phyloP scores from a whole-genome alignment of 352 stramenopile genomes.

The Pythium dissimile region DNA sequence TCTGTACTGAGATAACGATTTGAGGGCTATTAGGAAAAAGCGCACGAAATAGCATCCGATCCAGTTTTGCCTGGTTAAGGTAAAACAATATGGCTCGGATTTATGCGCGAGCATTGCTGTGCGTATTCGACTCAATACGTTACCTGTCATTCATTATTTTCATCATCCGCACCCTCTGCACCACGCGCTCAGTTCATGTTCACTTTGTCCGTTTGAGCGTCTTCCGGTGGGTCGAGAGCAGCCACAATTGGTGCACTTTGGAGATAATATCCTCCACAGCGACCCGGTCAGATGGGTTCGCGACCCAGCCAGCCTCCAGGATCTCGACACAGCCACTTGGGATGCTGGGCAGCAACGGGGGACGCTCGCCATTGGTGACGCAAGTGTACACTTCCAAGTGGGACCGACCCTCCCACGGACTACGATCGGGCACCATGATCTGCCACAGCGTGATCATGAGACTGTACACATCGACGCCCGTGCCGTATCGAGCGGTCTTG shows the following conservation, averaged over 20 bases:
- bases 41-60: no score
- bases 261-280: conserved; percentile 73
- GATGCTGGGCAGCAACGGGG: conserved; percentile 64
- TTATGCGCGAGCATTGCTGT: no score
- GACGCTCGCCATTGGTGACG: conserved; percentile 68
- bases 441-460: conserved; percentile 87
- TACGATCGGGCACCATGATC: conserved; percentile 76
- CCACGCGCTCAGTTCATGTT: background rate
- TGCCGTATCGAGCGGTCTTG: conserved; percentile 76
- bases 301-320: conserved; percentile 64
- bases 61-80: no score
- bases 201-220: conserved; percentile 64
- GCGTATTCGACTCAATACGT: no score
- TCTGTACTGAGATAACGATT: no score
- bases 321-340: conserved; percentile 69
- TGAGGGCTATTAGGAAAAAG: no score
- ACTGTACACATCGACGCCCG: conserved; percentile 80
- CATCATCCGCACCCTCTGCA: no score
- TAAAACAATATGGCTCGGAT: no score
- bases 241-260: conserved; percentile 72
- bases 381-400: conserved; percentile 80
- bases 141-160: no score
- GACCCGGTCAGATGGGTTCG: conserved; percentile 69
- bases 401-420: conserved; percentile 68
- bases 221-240: conserved; percentile 75